A percentile compares a stretch with the other conserved stretches of the same genome.
These are phyloP conservation scores for Fusarium ambrosium DNA, from an alignment of 2,329 filamentous ascomycete genomes.

Conservation along the genomic window DNA sequence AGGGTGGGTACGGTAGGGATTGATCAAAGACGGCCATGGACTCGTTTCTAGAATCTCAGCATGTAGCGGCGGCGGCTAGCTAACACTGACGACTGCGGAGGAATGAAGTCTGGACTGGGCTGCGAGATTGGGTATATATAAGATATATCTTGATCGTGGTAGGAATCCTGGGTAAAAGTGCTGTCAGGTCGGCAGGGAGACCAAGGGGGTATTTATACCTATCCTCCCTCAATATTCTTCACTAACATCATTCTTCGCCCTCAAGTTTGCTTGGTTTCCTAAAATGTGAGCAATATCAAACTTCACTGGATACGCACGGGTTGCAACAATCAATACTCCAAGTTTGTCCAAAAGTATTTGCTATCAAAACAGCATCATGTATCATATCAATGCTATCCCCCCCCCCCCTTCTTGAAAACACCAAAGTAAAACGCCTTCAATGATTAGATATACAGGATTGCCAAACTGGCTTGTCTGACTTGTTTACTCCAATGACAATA, in stretches of 20 bases:
- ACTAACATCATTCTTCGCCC: neutral
- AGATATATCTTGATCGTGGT: neutral
- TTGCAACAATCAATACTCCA: neutral
- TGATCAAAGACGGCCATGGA: too few relatives aligned
- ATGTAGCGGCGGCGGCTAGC: too few relatives aligned
- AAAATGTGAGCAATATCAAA: neutral
- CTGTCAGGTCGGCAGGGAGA: neutral
- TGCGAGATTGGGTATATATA: neutral
- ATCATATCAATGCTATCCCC: constrained; percentile 16
- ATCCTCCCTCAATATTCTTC: neutral
- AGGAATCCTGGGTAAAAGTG: neutral
- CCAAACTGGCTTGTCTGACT: neutral
- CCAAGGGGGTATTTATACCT: neutral
- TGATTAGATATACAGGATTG: constrained; percentile 33
- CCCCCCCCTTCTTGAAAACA: neutral
- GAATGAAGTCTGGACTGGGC: too few relatives aligned
- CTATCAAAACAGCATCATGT: constrained; percentile 14
- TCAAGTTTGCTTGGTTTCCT: neutral
- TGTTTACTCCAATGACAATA: neutral
- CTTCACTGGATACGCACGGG: neutral
- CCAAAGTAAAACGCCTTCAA: constrained; percentile 29
- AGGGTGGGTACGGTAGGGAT: too few relatives aligned
- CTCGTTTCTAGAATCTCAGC: too few relatives aligned
- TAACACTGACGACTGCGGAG: too few relatives aligned
- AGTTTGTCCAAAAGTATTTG: neutral